A percentile compares a stretch with the other conserved stretches of the same genome.
phyloP scores from a whole-genome alignment of 2,329 filamentous ascomycete species.

The Diplocarpon rosae region DNA sequence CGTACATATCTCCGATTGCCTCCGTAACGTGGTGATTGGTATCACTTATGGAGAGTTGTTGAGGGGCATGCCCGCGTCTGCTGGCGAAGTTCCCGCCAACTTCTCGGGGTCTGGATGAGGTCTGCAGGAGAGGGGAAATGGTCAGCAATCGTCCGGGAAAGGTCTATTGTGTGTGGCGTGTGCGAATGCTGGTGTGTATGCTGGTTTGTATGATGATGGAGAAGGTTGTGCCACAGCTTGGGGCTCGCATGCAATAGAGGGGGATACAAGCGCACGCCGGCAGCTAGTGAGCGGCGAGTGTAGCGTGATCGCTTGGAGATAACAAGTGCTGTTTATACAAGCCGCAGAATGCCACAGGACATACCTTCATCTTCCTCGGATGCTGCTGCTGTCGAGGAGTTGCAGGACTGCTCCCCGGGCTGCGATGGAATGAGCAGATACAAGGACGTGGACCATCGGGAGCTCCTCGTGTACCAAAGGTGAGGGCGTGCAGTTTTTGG shows the following conservation, averaged over 20 bases:
- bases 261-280: conserved; percentile 6
- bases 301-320: not conserved
- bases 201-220: conserved; percentile 1
- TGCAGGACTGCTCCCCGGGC: conserved; percentile 23
- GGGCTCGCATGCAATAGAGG: conserved; percentile 16
- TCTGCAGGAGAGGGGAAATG: conserved; percentile 19
- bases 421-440: conserved; percentile 21
- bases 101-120: conserved; percentile 28
- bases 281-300: conserved; percentile 5
- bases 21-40: conserved; percentile 67
- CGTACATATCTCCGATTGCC: conserved; percentile 65
- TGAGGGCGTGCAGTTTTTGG: conserved; percentile 5
- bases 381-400: conserved; percentile 4
- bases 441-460: conserved; percentile 24
- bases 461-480: conserved; percentile 10
- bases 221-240: conserved; percentile 11
- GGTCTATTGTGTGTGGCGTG: not conserved
- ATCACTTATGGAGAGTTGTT: conserved; percentile 44
- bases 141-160: conserved; percentile 17
- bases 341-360: conserved; percentile 10
- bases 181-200: not conserved
- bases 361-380: conserved; percentile 26
- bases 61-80: conserved; percentile 24
- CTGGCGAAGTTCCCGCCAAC: conserved; percentile 28
- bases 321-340: not conserved